These are phyloP conservation scores for Danielia oregonensis DNA, from an alignment of 805 yeast species.

Conservation along the genomic window DNA sequence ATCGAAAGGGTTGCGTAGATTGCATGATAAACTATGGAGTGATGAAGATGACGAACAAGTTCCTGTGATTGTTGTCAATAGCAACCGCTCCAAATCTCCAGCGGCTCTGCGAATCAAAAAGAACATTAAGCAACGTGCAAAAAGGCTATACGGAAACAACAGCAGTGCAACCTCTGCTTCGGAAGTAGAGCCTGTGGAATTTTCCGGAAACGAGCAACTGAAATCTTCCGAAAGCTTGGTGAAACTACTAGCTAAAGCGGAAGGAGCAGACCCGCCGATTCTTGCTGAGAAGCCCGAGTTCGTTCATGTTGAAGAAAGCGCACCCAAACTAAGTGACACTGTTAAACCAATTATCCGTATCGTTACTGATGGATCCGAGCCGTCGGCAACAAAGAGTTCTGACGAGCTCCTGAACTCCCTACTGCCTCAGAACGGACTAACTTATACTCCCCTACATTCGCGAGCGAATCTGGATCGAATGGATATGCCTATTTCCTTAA, in stretches of 20 bases:
- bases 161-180: neutral
- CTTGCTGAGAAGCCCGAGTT: neutral
- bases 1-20: constrained; percentile 10
- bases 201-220: neutral
- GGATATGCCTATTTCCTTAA: too few relatives aligned
- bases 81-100: neutral
- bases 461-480: neutral
- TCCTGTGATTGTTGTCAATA: neutral
- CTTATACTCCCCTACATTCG: neutral
- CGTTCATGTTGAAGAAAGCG: neutral
- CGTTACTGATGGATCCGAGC: neutral
- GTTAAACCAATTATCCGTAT: neutral
- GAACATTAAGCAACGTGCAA: constrained; percentile 12
- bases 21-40: constrained; percentile 33
- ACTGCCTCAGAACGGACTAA: neutral
- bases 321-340: neutral
- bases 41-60: constrained; percentile 8
- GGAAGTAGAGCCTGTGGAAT: neutral
- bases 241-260: neutral
- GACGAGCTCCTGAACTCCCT: neutral
- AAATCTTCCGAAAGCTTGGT: neutral
- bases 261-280: neutral
- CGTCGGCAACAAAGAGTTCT: too few relatives aligned
- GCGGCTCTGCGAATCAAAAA: constrained; percentile 2
- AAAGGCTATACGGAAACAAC: constrained; percentile 8